These are phyloP conservation scores for Yamadazyma atmosphaerica DNA, from an alignment of 1,139 yeast genomes.

Conservation along the genomic window DNA sequence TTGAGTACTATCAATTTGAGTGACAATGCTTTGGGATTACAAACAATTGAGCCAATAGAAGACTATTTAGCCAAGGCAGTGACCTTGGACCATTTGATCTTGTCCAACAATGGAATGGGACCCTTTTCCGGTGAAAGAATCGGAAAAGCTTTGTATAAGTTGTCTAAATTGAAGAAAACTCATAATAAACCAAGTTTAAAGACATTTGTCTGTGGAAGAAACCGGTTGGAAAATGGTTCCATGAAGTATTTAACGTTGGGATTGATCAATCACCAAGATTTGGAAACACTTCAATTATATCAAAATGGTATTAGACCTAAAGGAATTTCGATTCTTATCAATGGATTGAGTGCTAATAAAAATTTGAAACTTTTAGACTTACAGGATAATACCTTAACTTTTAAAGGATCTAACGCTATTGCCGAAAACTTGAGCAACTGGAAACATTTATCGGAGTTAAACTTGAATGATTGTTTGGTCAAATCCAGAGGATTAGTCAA, in stretches of 20 bases:
- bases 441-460: conserved; percentile 65
- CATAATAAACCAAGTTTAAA: conserved; percentile 51
- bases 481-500: conserved; percentile 70
- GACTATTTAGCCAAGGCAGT: conserved; percentile 71
- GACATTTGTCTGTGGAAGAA: conserved; percentile 94
- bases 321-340: conserved; percentile 77
- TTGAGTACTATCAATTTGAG: conserved; percentile 78
- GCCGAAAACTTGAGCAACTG: conserved; percentile 48
- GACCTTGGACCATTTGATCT: conserved; percentile 78
- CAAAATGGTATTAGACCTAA: conserved; percentile 97
- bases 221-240: conserved; percentile 94
- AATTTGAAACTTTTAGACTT: conserved; percentile 73
- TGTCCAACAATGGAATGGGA: conserved; percentile 96
- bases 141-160: conserved; percentile 76
- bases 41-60: conserved; percentile 89
- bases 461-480: conserved; percentile 85
- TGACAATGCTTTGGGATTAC: conserved; percentile 96
- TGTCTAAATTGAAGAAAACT: conserved; percentile 63
- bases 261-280: conserved; percentile 68
- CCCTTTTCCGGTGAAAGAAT: conserved; percentile 96
- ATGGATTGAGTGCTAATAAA: conserved; percentile 67
- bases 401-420: conserved; percentile 56
- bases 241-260: conserved; percentile 76
- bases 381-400: conserved; percentile 93
- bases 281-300: conserved; percentile 76